These are phyloP conservation scores for Chloris gayana DNA, from an alignment of 176 grass and related monocot species.

Conservation along the genomic window DNA sequence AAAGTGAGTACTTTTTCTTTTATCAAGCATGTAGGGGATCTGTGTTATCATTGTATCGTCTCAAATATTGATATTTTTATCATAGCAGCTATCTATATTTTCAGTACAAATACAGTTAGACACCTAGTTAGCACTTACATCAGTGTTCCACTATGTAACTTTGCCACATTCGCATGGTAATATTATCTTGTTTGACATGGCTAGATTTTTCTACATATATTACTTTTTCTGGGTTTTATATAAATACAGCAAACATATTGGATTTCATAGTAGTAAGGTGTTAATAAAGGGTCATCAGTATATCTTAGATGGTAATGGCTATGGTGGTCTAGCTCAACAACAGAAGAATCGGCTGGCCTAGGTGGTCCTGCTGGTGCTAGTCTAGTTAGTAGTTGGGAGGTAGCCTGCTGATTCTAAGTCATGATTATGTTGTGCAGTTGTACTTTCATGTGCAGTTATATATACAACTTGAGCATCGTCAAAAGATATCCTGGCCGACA, in stretches of 20 bases:
- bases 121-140: background rate
- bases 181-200: background rate
- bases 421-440: constrained; percentile 25
- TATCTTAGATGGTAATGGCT: background rate
- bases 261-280: too few species aligned
- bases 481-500: constrained; percentile 15
- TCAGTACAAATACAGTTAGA: background rate
- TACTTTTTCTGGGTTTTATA: too few species aligned
- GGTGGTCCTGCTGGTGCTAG: constrained; percentile 31
- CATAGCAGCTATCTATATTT: background rate
- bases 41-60: background rate
- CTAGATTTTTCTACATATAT: too few species aligned
- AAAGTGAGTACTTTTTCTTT: background rate
- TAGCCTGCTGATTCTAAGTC: constrained; percentile 11
- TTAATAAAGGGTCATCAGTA: too few species aligned
- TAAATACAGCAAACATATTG: too few species aligned
- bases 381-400: constrained; percentile 46
- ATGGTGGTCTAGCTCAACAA: background rate
- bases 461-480: constrained; percentile 5
- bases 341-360: constrained; percentile 21
- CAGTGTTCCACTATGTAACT: background rate
- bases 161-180: background rate
- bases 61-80: too few species aligned
- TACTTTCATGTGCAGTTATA: constrained; percentile 29
- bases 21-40: background rate